A percentile compares a stretch with the other conserved stretches of the same genome.
These are phyloP conservation scores for Metschnikowia bowlesiae DNA, from an alignment of 805 yeast genomes.

Conservation along the genomic window DNA sequence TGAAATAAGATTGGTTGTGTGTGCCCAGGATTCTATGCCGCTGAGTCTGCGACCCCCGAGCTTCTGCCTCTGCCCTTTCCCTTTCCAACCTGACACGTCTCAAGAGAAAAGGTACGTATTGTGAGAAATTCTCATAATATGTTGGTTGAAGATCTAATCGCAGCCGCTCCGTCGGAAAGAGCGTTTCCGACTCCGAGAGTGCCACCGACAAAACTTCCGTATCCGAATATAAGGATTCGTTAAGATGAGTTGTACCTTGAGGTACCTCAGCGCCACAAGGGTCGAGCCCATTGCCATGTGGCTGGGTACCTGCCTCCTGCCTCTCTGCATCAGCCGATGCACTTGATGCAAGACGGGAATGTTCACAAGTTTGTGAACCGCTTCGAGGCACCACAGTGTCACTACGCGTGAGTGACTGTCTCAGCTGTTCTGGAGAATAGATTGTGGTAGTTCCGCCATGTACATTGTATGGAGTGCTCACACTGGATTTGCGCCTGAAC, in stretches of 20 bases:
- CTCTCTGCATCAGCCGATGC: neutral
- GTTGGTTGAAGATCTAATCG: conserved; percentile 33
- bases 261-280: neutral
- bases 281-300: neutral
- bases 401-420: neutral
- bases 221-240: neutral
- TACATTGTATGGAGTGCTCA: neutral
- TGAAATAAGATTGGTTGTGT: neutral
- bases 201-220: conserved; percentile 18
- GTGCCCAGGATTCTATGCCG: neutral
- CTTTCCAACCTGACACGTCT: conserved; percentile 24
- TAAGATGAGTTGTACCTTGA: neutral
- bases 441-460: conserved; percentile 1
- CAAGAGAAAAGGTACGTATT: conserved; percentile 36
- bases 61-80: neutral
- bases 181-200: conserved; percentile 37
- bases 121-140: conserved; percentile 34
- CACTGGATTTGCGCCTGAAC: conserved; percentile 8
- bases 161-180: conserved; percentile 19
- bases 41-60: neutral
- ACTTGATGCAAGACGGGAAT: neutral
- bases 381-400: neutral
- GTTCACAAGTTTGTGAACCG: neutral
- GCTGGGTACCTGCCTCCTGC: no score
- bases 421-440: neutral